A percentile compares a stretch with the other conserved stretches of the same genome.
phyloP scores from a whole-genome alignment of 208 protist species.

The Acanthamoeba lenticulata region DNA sequence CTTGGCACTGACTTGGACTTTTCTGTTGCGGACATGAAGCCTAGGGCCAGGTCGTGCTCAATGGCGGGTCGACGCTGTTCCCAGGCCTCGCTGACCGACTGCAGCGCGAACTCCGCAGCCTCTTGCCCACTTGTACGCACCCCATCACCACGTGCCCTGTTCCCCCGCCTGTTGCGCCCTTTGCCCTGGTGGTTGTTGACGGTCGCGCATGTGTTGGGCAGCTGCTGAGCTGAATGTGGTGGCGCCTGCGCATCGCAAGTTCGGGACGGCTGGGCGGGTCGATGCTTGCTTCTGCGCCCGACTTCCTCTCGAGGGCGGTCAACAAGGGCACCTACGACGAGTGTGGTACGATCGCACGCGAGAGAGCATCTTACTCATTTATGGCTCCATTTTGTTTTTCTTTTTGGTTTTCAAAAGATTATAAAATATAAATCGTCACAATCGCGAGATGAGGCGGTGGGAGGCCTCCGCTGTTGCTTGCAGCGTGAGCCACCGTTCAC shows the following conservation, averaged over 20 bases:
- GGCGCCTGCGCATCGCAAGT: background rate
- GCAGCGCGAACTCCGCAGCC: slow-evolving; percentile 92
- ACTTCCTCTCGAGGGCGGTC: background rate
- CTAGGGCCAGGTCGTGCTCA: slow-evolving; percentile 94
- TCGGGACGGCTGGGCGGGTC: background rate
- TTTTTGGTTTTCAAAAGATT: too few species aligned
- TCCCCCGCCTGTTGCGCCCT: too few species aligned
- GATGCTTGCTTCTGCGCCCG: background rate
- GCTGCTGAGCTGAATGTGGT: background rate
- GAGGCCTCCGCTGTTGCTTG: too few species aligned
- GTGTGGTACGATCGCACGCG: background rate
- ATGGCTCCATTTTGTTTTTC: background rate
- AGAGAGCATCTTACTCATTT: background rate
- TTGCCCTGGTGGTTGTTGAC: too few species aligned
- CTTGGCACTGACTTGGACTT: too few species aligned
- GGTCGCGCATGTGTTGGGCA: background rate
- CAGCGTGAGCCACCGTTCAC: too few species aligned
- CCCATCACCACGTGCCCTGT: background rate
- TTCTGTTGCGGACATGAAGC: slow-evolving; percentile 93
- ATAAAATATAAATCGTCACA: too few species aligned
- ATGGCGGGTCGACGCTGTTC: slow-evolving; percentile 96
- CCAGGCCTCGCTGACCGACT: slow-evolving; percentile 96
- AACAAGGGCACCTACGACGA: background rate
- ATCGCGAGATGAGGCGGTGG: too few species aligned
- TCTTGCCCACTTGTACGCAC: background rate